Evolutionary conservation across 164 flowering plant species (phyloP), one percentile per base, ranked within the genome.

Genomic region (Berberis thunbergii): DNA sequence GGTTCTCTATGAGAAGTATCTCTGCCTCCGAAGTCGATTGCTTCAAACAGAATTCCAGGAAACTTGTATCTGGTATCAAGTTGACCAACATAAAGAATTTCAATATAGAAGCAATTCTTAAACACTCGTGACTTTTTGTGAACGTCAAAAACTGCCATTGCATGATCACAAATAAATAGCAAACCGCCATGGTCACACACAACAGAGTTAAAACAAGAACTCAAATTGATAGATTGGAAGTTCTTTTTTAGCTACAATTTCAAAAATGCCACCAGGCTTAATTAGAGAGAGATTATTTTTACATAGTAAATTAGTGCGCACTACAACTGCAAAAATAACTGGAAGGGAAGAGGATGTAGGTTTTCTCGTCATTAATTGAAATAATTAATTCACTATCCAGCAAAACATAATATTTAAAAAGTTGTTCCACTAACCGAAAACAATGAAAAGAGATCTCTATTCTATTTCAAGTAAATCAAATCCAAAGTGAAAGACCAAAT

Each of bases 1-100:
- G 87, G 67, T 95, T 91, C 78, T 88, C 87, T 50, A 63, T 70
- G 74, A 95, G 74, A 68, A 89, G 81, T 12, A 77, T 71, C 73
- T 86, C 83, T 13, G 99, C 98, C 77, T 95, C 99, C 2, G 87
- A 77, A 69, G 86, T 80, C 11, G 97, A 80, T 67, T 86, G 94
- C 85, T 89, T 91, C 75, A 84, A 69, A 75, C 99, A 95, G 71
- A 78, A 91, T 64, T 95, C 99, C 74, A 95, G 79, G 74, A 95
- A 78, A 65, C 97, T 91, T 52, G 99, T 86, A 78, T 95, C 99
- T 91, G 67, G 42, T 57, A 69, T 52, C 59, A 61, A 56, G 52
- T 9, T n/a, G 43, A 41, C 50, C 50, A 48, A 48, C 7, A 7
- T 48, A 7, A 48, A 48, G 3, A 48, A 48, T 48, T 48, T 48